Percentiles rank a stretch among this genome's conserved stretches.
phyloP scores from a whole-genome alignment of 2,329 filamentous ascomycete species.

The Berkeleyomyces basicola region DNA sequence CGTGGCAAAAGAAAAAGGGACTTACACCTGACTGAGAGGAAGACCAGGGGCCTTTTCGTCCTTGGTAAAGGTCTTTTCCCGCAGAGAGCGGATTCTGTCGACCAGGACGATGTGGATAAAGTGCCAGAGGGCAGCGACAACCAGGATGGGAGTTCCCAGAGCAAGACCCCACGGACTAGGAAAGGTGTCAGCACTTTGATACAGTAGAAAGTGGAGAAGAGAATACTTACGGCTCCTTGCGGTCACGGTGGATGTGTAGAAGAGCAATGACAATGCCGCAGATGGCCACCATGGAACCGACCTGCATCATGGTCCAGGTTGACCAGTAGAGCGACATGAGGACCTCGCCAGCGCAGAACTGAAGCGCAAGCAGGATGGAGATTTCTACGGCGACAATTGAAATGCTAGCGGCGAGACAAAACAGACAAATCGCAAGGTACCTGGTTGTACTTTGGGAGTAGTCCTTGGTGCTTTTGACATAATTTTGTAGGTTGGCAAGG shows the following conservation, averaged over 20 bases:
- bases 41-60: conserved; percentile 19
- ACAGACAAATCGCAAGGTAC: conserved; percentile 28
- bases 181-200: conserved; percentile 1
- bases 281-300: conserved; percentile 42
- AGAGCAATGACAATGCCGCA: conserved; percentile 38
- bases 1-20: conserved; percentile 5
- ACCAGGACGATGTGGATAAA: conserved; percentile 27
- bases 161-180: conserved; percentile 39
- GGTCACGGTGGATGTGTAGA: conserved; percentile 31
- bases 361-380: conserved; percentile 34
- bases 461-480: conserved; percentile 19
- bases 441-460: conserved; percentile 24
- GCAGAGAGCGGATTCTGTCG: conserved; percentile 22
- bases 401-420: conserved; percentile 29
- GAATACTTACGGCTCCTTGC: conserved; percentile 33
- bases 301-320: conserved; percentile 42
- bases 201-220: not conserved
- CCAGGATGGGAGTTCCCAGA: conserved; percentile 41
- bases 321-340: conserved; percentile 44
- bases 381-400: conserved; percentile 36
- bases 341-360: conserved; percentile 44
- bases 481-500: conserved; percentile 24
- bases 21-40: conserved; percentile 30
- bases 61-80: conserved; percentile 16
- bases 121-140: conserved; percentile 37